phyloP scores from a whole-genome alignment of 306 rosid species.

The Gleditsia sinensis region DNA sequence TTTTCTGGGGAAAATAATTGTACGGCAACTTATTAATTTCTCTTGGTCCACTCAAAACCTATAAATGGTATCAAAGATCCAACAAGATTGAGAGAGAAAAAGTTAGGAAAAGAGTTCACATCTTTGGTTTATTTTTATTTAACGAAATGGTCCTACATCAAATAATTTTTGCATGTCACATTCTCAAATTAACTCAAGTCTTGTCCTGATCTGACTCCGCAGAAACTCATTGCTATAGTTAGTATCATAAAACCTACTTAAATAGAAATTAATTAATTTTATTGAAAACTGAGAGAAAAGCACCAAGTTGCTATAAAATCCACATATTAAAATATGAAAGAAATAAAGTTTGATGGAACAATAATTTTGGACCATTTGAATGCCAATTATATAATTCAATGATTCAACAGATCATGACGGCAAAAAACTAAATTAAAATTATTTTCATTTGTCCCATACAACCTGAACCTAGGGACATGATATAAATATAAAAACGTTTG shows the following conservation, averaged over 20 bases:
- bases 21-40: constrained; percentile 3
- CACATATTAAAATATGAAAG: too few relatives aligned
- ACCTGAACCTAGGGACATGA: too few relatives aligned
- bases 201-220: background rate
- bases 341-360: background rate
- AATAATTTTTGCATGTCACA: background rate
- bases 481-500: too few relatives aligned
- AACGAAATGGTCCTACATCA: constrained; percentile 1
- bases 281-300: too few relatives aligned
- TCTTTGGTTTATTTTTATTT: background rate
- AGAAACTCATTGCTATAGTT: background rate
- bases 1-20: constrained; percentile 21
- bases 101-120: background rate
- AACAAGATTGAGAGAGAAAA: background rate
- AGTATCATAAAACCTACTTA: too few relatives aligned
- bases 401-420: too few relatives aligned
- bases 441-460: too few relatives aligned
- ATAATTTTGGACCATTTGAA: background rate
- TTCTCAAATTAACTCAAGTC: background rate
- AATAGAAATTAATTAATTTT: too few relatives aligned
- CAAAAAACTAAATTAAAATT: too few relatives aligned
- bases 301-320: too few relatives aligned
- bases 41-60: constrained; percentile 18
- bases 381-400: background rate
- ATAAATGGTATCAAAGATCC: background rate